These are phyloP conservation scores for Trichosporon coremiiforme DNA, from an alignment of 1,284 basidiomycete genomes.

Conservation along the genomic window DNA sequence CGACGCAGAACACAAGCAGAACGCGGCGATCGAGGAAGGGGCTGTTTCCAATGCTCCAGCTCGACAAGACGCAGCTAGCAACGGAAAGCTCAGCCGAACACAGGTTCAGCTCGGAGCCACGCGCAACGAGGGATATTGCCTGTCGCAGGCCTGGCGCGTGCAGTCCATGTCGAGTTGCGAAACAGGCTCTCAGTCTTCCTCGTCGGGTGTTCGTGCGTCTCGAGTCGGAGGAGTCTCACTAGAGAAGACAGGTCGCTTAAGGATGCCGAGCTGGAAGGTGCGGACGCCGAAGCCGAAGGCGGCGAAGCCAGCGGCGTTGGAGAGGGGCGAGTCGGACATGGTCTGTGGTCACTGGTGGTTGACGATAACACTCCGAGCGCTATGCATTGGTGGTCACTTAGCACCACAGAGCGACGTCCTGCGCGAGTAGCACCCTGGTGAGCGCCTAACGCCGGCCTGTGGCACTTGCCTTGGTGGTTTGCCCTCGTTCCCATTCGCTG, in stretches of 20 bases:
- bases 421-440: not conserved
- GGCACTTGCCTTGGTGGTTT: slow-evolving; percentile 5
- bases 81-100: not conserved
- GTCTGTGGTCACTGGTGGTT: slow-evolving; percentile 19
- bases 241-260: slow-evolving; percentile 57
- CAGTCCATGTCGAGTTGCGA: not conserved
- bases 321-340: slow-evolving; percentile 66
- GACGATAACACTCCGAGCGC: slow-evolving; percentile 10
- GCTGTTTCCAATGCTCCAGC: not conserved
- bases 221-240: slow-evolving; percentile 37
- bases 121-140: not conserved
- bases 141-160: not conserved
- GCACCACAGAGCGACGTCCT: slow-evolving; percentile 1
- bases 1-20: not conserved
- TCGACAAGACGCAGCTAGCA: not conserved
- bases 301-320: slow-evolving; percentile 75
- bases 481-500: slow-evolving; percentile 14
- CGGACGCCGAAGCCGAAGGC: slow-evolving; percentile 74
- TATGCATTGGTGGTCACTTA: slow-evolving; percentile 13
- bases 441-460: slow-evolving; percentile 14
- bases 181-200: not conserved
- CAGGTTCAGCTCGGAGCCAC: not conserved
- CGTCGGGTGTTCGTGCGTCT: not conserved
- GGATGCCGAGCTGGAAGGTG: slow-evolving; percentile 77
- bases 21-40: not conserved